Conservation (phyloP, 148 eudicot genomes). For the Camellia japonica region DNA sequence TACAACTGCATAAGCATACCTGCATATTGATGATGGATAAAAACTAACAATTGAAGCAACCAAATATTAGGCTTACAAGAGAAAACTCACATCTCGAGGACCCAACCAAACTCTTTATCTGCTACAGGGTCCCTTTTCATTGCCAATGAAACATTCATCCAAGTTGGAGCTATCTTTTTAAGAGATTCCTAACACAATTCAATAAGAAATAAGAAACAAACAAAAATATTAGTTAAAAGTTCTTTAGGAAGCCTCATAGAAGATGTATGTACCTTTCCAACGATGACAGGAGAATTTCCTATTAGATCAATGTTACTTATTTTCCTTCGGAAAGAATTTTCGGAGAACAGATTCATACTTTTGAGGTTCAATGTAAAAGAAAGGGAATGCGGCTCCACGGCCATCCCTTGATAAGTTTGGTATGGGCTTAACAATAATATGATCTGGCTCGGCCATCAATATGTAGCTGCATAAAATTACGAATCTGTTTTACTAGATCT, state of each 20-base stretch:
- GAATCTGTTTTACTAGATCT: slow-evolving; percentile 9
- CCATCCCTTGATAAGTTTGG: slow-evolving; percentile 87
- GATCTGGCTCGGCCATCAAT: slow-evolving; percentile 99
- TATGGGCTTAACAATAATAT: slow-evolving; percentile 88
- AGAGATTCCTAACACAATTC: slow-evolving; percentile 58
- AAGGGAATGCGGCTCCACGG: slow-evolving; percentile 93
- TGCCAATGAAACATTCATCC: slow-evolving; percentile 96
- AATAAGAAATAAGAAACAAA: not conserved
- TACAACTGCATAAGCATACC: slow-evolving; percentile 97
- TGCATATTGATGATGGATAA: slow-evolving; percentile 22
- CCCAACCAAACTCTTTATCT: slow-evolving; percentile 98
- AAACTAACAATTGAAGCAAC: not conserved
- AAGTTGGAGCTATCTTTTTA: slow-evolving; percentile 82
- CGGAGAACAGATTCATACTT: slow-evolving; percentile 74
- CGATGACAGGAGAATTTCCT: slow-evolving; percentile 96
- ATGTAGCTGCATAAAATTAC: slow-evolving; percentile 62
- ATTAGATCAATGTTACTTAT: slow-evolving; percentile 86
- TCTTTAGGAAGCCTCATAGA: not conserved
- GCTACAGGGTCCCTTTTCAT: slow-evolving; percentile 92
- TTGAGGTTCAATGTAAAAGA: slow-evolving; percentile 95
- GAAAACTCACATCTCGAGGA: slow-evolving; percentile 44
- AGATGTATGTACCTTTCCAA: slow-evolving; percentile 60
- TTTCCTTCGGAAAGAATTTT: slow-evolving; percentile 71
- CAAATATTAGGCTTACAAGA: not conserved
- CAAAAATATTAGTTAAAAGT: not conserved